A percentile compares a stretch with the other conserved stretches of the same genome.
These are phyloP conservation scores for Torrubiellomyces zombiae DNA, from an alignment of 2,329 filamentous ascomycete genomes.

Conservation along the genomic window DNA sequence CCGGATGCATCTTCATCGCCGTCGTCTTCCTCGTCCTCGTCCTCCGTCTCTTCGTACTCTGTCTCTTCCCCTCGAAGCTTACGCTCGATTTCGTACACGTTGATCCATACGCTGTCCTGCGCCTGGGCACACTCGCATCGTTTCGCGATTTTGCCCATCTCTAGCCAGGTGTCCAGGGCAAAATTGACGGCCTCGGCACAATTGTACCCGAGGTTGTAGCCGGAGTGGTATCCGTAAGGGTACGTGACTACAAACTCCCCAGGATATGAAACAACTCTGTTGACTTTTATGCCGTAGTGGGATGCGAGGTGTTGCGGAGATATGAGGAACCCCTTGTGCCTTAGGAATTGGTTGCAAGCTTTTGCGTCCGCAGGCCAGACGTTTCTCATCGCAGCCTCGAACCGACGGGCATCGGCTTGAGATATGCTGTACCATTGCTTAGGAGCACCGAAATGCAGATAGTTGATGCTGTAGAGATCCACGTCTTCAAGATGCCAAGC, in stretches of 20 bases:
- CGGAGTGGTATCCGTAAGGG: conserved; percentile 95
- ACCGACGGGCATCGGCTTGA: conserved; percentile 80
- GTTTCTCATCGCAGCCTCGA: conserved; percentile 87
- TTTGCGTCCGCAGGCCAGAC: conserved; percentile 94
- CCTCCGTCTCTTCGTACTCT: conserved; percentile 58
- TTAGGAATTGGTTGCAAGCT: conserved; percentile 85
- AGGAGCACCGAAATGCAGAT: conserved; percentile 93
- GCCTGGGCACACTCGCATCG: conserved; percentile 92
- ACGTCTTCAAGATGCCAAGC: conserved; percentile 98
- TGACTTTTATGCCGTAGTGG: conserved; percentile 89
- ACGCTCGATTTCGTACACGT: conserved; percentile 88
- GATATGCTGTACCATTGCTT: conserved; percentile 99
- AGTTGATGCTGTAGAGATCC: conserved; percentile 98
- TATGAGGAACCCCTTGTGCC: conserved; percentile 94
- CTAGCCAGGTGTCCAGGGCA: conserved; percentile 84
- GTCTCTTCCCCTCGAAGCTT: conserved; percentile 82
- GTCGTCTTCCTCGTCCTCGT: conserved; percentile 48
- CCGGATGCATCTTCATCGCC: conserved; percentile 47
- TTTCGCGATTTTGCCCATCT: conserved; percentile 89
- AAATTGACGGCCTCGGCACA: conserved; percentile 99
- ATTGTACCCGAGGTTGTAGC: conserved; percentile 96
- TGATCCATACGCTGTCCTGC: conserved; percentile 95
- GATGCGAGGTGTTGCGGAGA: conserved; percentile 76
- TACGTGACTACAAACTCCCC: conserved; percentile 98
- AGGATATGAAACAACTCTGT: conserved; percentile 86